Evolutionary conservation across 169 alveolate species (phyloP).

Genomic region (Plasmodium reichenowi): DNA sequence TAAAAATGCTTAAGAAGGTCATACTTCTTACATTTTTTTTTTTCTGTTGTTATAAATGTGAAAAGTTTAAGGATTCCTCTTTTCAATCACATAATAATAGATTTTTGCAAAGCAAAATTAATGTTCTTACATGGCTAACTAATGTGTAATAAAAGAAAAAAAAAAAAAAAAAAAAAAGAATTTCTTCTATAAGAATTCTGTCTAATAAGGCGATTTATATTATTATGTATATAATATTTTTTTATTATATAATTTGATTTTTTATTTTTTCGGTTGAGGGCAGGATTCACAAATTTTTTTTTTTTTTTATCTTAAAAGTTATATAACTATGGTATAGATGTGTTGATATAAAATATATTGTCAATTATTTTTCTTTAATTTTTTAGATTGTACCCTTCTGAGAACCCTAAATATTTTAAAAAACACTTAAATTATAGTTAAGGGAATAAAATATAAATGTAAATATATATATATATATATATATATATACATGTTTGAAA

Average conservation of each 20-base stretch:
- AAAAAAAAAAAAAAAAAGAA: neutral
- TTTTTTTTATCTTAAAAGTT: no score
- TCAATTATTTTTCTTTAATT: neutral
- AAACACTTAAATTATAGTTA: constrained; percentile 61
- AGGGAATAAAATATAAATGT: neutral
- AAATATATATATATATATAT: neutral
- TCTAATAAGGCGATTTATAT: no score
- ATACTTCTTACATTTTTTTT: constrained; percentile 21
- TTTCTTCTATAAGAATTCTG: no score
- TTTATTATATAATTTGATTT: no score
- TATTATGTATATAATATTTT: no score
- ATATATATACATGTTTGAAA: constrained; percentile 1
- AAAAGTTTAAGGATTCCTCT: constrained; percentile 2
- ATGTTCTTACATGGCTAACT: constrained; percentile 71
- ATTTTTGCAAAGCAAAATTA: constrained; percentile 74
- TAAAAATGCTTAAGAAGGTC: constrained; percentile 12
- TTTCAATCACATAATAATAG: constrained; percentile 2
- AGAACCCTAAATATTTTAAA: constrained; percentile 65
- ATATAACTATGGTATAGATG: no score
- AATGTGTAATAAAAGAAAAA: constrained; percentile 53
- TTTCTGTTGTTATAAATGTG: constrained; percentile 11
- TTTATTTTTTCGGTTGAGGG: no score
- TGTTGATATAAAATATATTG: no score
- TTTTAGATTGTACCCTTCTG: constrained; percentile 59
- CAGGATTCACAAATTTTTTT: no score